Base-by-base conservation (phyloP, 1,284 basidiomycete genomes). In the Malassezia furfur region DNA sequence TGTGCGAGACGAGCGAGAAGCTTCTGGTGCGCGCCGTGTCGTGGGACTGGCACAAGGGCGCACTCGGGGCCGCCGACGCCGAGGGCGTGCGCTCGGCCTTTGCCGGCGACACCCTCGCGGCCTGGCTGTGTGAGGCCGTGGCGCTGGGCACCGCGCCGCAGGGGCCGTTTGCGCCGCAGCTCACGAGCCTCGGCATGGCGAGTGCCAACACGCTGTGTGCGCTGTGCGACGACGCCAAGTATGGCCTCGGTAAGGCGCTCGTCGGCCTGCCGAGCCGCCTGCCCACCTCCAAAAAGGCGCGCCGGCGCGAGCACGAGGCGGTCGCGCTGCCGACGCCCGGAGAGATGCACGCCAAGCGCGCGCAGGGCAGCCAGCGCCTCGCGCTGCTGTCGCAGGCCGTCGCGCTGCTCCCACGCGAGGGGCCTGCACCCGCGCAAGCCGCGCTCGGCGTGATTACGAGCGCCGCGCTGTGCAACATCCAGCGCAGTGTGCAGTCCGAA, bases 1-100 rank as follows among this genome's bases (percentile, higher is more conserved):
- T 66, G 3, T 63, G 64, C 52, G 66, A 66, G 32, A 48, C 58
- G 5, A 65, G 66, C 36, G 66, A 64, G 21, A 66, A 66, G 48
- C 51, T 63, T 4, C 59, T 63, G 11, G 53, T 54, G 22, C 61
- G 61, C 19, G 60, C 61, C 6, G 61, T 63, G 3, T 41, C 43
- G 1, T 68, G 61, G 61, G 60, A 51, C 49, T 68, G 66, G 66
- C 54, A 54, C 32, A 57, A 57, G 28, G 44, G 48, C 10, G 59
- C 59, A 11, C 17, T 62, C 19, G 53, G 51, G 12, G 60, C 50
- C 36, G 41, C 53, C 1, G 38, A 48, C 19, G 41, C 56, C 17
- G 12, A 43, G 8, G 34, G 51, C 36, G 61, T 60, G 48, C 45
- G 34, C n/a, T 25, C 32, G 5, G 36, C 54, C 21, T 45, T 62